A percentile compares a stretch with the other conserved stretches of the same genome.
phyloP scores from a whole-genome alignment of 2,329 filamentous ascomycete species.

The Sphaerulina musiva region DNA sequence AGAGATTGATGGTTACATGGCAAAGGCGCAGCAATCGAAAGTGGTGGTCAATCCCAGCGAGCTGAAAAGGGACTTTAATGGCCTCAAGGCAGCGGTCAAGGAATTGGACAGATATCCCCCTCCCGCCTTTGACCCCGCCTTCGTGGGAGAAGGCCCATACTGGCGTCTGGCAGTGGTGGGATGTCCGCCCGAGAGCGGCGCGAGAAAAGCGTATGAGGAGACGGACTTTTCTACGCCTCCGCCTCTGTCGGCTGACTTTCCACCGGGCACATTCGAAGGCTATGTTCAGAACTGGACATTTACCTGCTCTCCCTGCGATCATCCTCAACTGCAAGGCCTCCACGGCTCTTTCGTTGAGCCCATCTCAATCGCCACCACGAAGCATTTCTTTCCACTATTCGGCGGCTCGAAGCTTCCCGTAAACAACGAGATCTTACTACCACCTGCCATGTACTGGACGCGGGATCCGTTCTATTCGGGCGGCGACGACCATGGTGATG shows the following conservation, averaged over 20 bases:
- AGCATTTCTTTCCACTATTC: constrained; percentile 45
- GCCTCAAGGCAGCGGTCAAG: constrained; percentile 24
- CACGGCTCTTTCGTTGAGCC: constrained; percentile 48
- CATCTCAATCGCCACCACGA: constrained; percentile 40
- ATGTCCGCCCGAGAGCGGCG: constrained; percentile 37
- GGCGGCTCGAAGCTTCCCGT: constrained; percentile 45
- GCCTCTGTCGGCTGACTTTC: constrained; percentile 29
- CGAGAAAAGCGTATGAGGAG: constrained; percentile 32
- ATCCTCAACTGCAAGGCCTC: constrained; percentile 40
- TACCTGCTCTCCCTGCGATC: constrained; percentile 42
- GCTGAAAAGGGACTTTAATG: constrained; percentile 29
- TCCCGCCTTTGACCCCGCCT: constrained; percentile 30
- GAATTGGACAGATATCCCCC: constrained; percentile 26
- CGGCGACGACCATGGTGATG: constrained; percentile 34
- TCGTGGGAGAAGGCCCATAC: constrained; percentile 33
- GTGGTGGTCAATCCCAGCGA: constrained; percentile 27
- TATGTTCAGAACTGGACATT: constrained; percentile 45
- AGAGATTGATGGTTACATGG: constrained; percentile 37
- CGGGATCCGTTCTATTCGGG: constrained; percentile 40
- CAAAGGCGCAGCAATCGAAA: constrained; percentile 29
- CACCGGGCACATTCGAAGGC: constrained; percentile 36
- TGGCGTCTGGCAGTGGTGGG: constrained; percentile 41
- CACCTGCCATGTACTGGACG: constrained; percentile 47
- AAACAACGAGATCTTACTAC: constrained; percentile 49
- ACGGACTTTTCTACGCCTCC: constrained; percentile 37